These are phyloP conservation scores for Tuber calosporum DNA, from an alignment of 495 filamentous ascomycete genomes.

Conservation along the genomic window DNA sequence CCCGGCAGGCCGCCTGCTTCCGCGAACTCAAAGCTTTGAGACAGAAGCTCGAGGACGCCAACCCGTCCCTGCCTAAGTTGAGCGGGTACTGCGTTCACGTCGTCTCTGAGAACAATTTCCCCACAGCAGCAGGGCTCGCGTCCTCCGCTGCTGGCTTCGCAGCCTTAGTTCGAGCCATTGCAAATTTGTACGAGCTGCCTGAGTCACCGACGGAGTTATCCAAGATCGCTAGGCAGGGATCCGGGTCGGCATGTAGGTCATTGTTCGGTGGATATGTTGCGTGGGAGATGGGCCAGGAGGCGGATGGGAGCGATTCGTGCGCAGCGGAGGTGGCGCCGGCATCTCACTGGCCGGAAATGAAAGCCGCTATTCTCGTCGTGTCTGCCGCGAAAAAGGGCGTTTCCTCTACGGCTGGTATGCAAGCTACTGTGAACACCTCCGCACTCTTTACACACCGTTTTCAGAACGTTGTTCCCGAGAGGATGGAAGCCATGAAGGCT, in stretches of 20 bases:
- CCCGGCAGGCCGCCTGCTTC: slow-evolving; percentile 86
- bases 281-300: slow-evolving; percentile 67
- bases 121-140: slow-evolving; percentile 92
- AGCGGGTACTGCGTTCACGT: slow-evolving; percentile 67
- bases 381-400: slow-evolving; percentile 93
- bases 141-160: slow-evolving; percentile 91
- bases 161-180: slow-evolving; percentile 85
- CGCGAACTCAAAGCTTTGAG: slow-evolving; percentile 72
- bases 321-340: slow-evolving; percentile 81
- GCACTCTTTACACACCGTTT: slow-evolving; percentile 70
- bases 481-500: slow-evolving; percentile 80
- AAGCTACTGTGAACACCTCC: slow-evolving; percentile 84
- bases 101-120: slow-evolving; percentile 96
- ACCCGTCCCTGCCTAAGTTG: slow-evolving; percentile 69
- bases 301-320: slow-evolving; percentile 72
- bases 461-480: slow-evolving; percentile 63
- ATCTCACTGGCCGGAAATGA: slow-evolving; percentile 90
- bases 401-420: slow-evolving; percentile 85
- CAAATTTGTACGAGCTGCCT: slow-evolving; percentile 79
- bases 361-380: slow-evolving; percentile 80
- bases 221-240: slow-evolving; percentile 87
- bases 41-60: slow-evolving; percentile 59
- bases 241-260: slow-evolving; percentile 83
- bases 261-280: slow-evolving; percentile 93
- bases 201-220: slow-evolving; percentile 71